Base-by-base conservation (phyloP, 2,329 filamentous ascomycete genomes). In the Paraphoma sp. region DNA sequence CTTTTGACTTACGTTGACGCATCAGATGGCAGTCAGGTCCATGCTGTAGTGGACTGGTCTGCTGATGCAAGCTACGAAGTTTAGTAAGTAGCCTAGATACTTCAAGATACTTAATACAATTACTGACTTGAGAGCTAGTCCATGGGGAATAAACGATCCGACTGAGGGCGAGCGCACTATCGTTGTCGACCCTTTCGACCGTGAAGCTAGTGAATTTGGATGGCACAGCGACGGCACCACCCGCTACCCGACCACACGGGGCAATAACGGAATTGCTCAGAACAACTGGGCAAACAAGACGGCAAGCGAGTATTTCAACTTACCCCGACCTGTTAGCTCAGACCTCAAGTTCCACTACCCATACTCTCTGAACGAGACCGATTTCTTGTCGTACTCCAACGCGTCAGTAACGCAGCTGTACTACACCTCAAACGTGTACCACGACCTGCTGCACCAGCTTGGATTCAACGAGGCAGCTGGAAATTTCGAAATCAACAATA, bases 401-500 rank as follows among this genome's bases (percentile, higher is more conserved):
- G 84, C 84, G 1, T 85, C 85, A 0, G 76, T 85, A 49, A 81
- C 83, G 0, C 86, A 88, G 72, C 79, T 87, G 5, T 88, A 86
- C 75, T 88, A 87, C 76, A 86, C 84, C 0, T 78, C 80, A 33
- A 87, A 87, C 76, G 79, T 76, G 33, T 87, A 84, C 72, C 86
- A 87, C 63, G 86, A 88, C 54, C 68, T 88, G 0, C 78, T 87
- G 9, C 83, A 87, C 62, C 68, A 75, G 6, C 80, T 87, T 0
- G 85, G 86, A 5, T 87, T 87, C 71, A 83, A 76, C 36, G 85
- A 87, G 70, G 70, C 62, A 1, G 84, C 86, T 1, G 85, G 85
- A 6, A 88, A 88, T 73, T 88, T 87, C 70, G 80, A 87, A 72
- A 65, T 73, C 50, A 83, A 85, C 76, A 87, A 87, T 76, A 80